Conservation (phyloP, 2,329 filamentous ascomycete species). For the Xylaria sp. region DNA sequence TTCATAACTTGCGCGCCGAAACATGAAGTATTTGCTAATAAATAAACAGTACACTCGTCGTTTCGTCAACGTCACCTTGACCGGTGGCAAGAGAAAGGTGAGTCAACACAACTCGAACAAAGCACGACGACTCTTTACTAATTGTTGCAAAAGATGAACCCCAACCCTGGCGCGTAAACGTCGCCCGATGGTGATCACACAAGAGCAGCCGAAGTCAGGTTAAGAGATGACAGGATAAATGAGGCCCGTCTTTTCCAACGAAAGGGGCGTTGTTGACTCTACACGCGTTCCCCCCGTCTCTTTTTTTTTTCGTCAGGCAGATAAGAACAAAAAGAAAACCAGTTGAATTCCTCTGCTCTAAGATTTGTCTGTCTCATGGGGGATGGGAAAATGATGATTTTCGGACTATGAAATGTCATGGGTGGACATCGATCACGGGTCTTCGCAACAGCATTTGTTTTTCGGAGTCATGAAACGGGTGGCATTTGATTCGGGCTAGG, state of each 20-base stretch:
- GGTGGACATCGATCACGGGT: slow-evolving; percentile 14
- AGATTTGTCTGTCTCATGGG: slow-evolving; percentile 21
- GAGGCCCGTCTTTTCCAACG: slow-evolving; percentile 10
- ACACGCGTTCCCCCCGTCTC: slow-evolving; percentile 24
- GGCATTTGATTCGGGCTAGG: slow-evolving; percentile 28
- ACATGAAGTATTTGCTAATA: background rate
- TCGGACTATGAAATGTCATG: slow-evolving; percentile 22
- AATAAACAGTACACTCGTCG: slow-evolving; percentile 71
- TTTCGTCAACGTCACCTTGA: slow-evolving; percentile 97
- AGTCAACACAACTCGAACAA: slow-evolving; percentile 24
- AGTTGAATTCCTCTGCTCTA: too few relatives aligned
- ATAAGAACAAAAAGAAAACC: slow-evolving; percentile 13
- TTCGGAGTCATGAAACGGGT: slow-evolving; percentile 28
- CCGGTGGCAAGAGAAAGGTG: slow-evolving; percentile 98
- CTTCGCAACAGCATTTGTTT: slow-evolving; percentile 23
- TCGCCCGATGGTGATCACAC: slow-evolving; percentile 17
- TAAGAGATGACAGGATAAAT: slow-evolving; percentile 28
- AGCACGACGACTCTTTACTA: slow-evolving; percentile 9
- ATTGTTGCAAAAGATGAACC: slow-evolving; percentile 36
- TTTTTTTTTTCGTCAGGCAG: slow-evolving; percentile 22
- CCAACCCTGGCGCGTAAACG: slow-evolving; percentile 38
- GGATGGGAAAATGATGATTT: slow-evolving; percentile 20
- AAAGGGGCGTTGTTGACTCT: slow-evolving; percentile 16
- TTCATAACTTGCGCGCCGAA: background rate
- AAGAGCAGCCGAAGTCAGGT: slow-evolving; percentile 28